phyloP scores from a whole-genome alignment of 805 yeast species.

The Barnettozyma populi region DNA sequence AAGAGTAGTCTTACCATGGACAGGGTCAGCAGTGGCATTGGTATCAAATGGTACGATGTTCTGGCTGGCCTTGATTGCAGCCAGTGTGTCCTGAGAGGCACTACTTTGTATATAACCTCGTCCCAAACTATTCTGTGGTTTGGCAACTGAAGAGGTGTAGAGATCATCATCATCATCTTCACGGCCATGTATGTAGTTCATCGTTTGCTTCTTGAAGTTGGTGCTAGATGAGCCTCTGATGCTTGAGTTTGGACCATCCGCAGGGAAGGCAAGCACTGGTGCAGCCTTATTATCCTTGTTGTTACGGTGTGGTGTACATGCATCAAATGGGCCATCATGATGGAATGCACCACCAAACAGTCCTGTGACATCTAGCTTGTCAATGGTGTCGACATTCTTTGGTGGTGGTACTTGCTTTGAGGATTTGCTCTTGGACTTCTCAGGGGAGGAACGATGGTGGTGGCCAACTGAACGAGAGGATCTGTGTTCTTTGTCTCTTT shows the following conservation, averaged over 20 bases:
- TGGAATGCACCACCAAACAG: conserved; percentile 93
- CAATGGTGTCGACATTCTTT: conserved; percentile 86
- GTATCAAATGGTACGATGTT: conserved; percentile 67
- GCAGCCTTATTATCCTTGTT: conserved; percentile 72
- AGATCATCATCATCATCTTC: conserved; percentile 44
- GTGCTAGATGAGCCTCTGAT: conserved; percentile 66
- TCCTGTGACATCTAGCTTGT: conserved; percentile 93
- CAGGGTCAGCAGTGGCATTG: conserved; percentile 56
- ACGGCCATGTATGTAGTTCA: conserved; percentile 76
- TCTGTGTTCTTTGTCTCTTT: conserved; percentile 11
- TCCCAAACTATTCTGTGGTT: background rate
- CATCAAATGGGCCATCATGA: conserved; percentile 99
- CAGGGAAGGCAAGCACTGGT: conserved; percentile 94
- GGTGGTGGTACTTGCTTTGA: conserved; percentile 40
- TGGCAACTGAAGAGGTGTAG: conserved; percentile 19
- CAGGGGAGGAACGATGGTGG: conserved; percentile 15
- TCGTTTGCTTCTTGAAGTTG: conserved; percentile 52
- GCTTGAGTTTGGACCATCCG: conserved; percentile 88
- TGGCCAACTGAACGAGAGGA: conserved; percentile 7
- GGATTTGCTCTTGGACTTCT: conserved; percentile 27
- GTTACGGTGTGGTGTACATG: conserved; percentile 95
- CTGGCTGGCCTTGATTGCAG: conserved; percentile 46
- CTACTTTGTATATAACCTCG: conserved; percentile 11
- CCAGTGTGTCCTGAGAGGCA: conserved; percentile 21
- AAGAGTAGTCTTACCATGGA: conserved; percentile 81